Conservation (phyloP, 2,329 filamentous ascomycete species). For the Penicillium sp. region DNA sequence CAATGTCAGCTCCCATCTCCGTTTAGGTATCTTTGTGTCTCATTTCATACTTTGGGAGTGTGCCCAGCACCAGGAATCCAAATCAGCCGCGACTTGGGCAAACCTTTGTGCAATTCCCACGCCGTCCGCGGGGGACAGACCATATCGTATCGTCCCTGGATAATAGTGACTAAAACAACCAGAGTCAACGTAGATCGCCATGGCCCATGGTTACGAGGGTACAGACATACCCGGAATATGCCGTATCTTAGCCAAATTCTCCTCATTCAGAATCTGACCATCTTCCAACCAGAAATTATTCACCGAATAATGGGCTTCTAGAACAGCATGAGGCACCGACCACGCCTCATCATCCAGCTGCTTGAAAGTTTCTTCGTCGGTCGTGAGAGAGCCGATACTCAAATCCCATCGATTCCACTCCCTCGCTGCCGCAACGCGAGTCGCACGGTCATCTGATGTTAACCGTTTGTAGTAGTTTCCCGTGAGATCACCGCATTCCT, state of each 20-base stretch:
- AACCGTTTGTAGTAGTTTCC: conserved; percentile 50
- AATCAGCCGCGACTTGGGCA: conserved; percentile 42
- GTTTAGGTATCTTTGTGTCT: not conserved
- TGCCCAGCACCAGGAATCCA: conserved; percentile 45
- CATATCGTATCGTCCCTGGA: conserved; percentile 56
- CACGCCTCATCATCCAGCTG: conserved; percentile 40
- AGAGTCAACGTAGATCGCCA: not conserved
- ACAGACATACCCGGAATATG: conserved; percentile 41
- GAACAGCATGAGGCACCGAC: conserved; percentile 48
- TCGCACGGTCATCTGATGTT: conserved; percentile 39
- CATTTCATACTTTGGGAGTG: conserved; percentile 30
- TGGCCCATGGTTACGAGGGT: not conserved
- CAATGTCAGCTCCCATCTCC: not conserved
- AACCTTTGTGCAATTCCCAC: conserved; percentile 51
- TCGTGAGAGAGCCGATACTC: conserved; percentile 38
- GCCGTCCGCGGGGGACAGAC: conserved; percentile 53
- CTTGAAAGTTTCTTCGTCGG: conserved; percentile 27
- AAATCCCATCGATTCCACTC: conserved; percentile 48
- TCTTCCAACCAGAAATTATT: conserved; percentile 52
- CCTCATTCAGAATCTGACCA: conserved; percentile 45
- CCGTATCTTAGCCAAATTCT: conserved; percentile 44
- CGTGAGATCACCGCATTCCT: conserved; percentile 46
- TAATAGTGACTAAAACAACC: conserved; percentile 39
- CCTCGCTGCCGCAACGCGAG: conserved; percentile 40
- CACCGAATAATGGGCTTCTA: conserved; percentile 53